These are phyloP conservation scores for Corymbia calophylla DNA, from an alignment of 441 rosid genomes.

Conservation along the genomic window DNA sequence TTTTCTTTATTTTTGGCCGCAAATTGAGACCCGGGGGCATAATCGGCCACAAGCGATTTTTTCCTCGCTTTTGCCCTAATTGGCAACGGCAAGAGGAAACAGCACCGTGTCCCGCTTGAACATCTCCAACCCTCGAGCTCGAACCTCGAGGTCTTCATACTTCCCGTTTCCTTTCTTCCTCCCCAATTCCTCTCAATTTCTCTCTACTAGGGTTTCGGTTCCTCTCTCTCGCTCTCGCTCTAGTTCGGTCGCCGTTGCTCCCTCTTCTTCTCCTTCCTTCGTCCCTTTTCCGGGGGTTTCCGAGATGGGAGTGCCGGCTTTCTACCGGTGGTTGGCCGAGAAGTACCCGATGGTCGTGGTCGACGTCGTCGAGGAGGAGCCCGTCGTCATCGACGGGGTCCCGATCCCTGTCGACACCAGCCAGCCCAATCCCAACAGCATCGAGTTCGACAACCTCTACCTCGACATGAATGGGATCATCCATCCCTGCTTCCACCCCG, in stretches of 20 bases:
- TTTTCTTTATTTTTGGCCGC: neutral
- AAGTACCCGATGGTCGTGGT: slow-evolving; percentile 70
- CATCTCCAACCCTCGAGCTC: neutral
- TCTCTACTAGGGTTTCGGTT: neutral
- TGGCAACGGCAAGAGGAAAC: neutral
- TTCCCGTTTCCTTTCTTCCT: neutral
- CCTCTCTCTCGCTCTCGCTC: fast-evolving
- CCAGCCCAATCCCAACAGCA: slow-evolving; percentile 61
- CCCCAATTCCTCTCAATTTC: neutral
- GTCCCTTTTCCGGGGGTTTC: too few relatives aligned
- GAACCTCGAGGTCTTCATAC: neutral
- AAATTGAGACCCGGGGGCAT: neutral
- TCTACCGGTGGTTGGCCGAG: slow-evolving; percentile 87
- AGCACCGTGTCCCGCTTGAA: neutral
- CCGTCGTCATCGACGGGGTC: slow-evolving; percentile 64
- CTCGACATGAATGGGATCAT: slow-evolving; percentile 95
- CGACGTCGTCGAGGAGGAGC: slow-evolving; percentile 70
- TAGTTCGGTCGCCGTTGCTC: neutral
- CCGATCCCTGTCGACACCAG: slow-evolving; percentile 82
- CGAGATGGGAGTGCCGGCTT: slow-evolving; percentile 81
- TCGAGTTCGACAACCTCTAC: slow-evolving; percentile 79
- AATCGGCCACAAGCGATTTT: neutral
- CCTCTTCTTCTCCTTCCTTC: neutral
- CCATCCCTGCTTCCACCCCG: slow-evolving; percentile 94
- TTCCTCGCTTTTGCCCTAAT: neutral